Base-by-base conservation (phyloP, 2,329 filamentous ascomycete genomes). In the Penicillium sp. region DNA sequence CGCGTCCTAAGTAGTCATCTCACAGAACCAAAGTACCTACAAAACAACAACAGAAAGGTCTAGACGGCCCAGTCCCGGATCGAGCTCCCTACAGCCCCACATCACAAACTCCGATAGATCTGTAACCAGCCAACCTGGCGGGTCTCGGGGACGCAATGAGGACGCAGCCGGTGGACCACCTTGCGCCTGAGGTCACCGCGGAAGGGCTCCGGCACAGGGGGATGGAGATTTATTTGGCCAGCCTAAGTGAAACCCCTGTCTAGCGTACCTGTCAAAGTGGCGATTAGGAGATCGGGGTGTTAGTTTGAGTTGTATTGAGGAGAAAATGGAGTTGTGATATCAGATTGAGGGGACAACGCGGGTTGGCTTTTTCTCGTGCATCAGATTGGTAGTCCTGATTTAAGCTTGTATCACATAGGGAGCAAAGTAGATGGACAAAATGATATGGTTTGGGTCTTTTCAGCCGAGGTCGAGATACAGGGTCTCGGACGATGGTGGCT, bases 81-180 rank as follows among this genome's bases (percentile, higher is more conserved):
- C 32, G 37, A 47, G 24, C 26, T 12, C 31, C 32, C 32, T 38
- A 22, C 31, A 32, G 31, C 43, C 6, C 29, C 33, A 21, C 31
- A 17, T 4, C 41, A 12, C 48, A 49, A 50, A 47, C 34, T 48
- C 43, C 29, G 52, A 59, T 56, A 51, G 51, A 57, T 55, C 57
- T 59, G 57, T 58, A 57, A 57, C 51, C 32, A 3, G 44, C 33
- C 33, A 28, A 10, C 15, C 6, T 26, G 39, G 40, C 42, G 41
- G 39, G 45, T 45, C 46, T 57, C 50, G 50, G 53, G 53, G 55
- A 51, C 45, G 46, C 33, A 31, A 22, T 41, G 12, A n/a, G 28
- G 9, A 6, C 32, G 24, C 48, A 52, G 43, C 52, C 54, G 53
- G 29, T 41, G 51, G 52, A 35, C 9, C 15, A 4, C 45, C 50